phyloP scores from a whole-genome alignment of 345 rosid species.

The Populus deltoides region DNA sequence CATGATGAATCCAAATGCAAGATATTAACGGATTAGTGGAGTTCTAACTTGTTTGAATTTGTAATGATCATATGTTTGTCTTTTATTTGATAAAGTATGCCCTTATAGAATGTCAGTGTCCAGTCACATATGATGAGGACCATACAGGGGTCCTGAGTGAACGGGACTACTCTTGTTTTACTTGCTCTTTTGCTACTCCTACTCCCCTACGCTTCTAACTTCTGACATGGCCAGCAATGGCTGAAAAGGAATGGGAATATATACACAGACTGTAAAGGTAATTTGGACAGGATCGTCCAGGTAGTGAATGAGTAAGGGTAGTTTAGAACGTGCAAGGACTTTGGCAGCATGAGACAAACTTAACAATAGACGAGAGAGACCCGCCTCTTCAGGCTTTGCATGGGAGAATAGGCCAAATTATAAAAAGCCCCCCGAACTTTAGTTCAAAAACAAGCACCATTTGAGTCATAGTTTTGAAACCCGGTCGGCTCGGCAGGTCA shows the following conservation, averaged over 20 bases:
- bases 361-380: too few relatives aligned
- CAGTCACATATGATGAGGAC: neutral
- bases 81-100: neutral
- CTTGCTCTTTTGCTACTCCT: neutral
- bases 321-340: constrained; percentile 1
- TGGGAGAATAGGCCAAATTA: too few relatives aligned
- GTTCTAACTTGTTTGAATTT: neutral
- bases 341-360: neutral
- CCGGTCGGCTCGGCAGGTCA: too few relatives aligned
- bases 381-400: too few relatives aligned
- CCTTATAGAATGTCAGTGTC: neutral
- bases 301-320: neutral
- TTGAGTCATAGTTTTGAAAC: too few relatives aligned
- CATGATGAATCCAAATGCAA: neutral
- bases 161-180: neutral
- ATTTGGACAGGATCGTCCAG: constrained; percentile 1
- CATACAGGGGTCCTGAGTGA: constrained; percentile 2
- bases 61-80: neutral
- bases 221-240: constrained; percentile 4
- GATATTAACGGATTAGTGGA: neutral
- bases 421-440: too few relatives aligned
- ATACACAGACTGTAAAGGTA: neutral
- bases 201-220: neutral
- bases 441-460: too few relatives aligned
- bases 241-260: neutral